Evolutionary conservation across 1,284 basidiomycete species (phyloP), one percentile per base, ranked within the genome.

Genomic region (Leccinum griseonigrum): DNA sequence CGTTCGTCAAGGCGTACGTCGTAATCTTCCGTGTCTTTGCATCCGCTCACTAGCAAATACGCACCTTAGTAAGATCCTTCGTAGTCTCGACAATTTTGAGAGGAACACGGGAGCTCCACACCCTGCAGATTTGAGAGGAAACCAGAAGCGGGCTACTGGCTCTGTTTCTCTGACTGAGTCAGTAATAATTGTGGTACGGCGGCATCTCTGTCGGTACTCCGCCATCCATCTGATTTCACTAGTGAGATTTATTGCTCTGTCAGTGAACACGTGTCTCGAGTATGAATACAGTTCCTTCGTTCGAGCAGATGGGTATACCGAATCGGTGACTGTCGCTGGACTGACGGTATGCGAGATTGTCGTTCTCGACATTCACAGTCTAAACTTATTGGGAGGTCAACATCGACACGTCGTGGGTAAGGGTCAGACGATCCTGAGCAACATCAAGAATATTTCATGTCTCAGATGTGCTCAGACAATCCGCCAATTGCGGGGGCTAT

Each of bases 171-270:
- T 77, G 38, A 73, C 64, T 3, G 62, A 70, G 55, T 68, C 3
- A 0, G 8, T 1, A 28, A 6, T 8, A 0, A 18, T 1, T 13
- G 1, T 71, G 69, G 71, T 64, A 62, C 4, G 69, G 66, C 18
- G 14, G 3, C 6, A 65, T 71, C 3, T 57, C 52, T 11, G 60
- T 68, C 16, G 69, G 71, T 7, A 71, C 61, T n/a, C 71, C 71
- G 31, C 0, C 60, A 2, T 1, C 7, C n/a, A n/a, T n/a, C n/a
- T 0, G 3, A 4, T 3, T 71, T 64, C 40, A 64, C 58, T 3
- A 63, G 69, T 66, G 40, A 60, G 61, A n/a, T 46, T 43, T 51
- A 16, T 43, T 2, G 4, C 32, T 11, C 32, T 16, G 1, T 50
- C 36, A 40, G 2, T 2, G 9, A 38, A 57, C 10, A 2, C 3